phyloP scores from a whole-genome alignment of 2,329 filamentous ascomycete species.

The Hortaea werneckii region DNA sequence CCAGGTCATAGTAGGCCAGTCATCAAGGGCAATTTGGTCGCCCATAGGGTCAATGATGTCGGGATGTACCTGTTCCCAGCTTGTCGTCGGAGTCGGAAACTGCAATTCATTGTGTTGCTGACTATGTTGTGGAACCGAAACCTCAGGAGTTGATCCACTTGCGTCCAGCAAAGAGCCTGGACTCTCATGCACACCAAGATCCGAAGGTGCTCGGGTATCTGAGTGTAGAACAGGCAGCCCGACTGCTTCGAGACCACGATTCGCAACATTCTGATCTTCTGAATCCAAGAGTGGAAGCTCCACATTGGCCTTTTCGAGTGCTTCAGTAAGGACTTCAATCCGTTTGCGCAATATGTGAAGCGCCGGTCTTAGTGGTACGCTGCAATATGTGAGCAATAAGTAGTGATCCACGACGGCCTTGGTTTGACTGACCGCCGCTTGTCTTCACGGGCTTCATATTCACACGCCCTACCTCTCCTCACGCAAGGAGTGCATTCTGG shows the following conservation, averaged over 20 bases:
- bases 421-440: constrained; percentile 18
- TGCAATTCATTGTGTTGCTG: too few species aligned
- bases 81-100: too few species aligned
- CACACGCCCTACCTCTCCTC: constrained; percentile 16
- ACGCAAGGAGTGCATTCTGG: constrained; percentile 14
- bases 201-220: neutral
- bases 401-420: neutral
- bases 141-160: too few species aligned
- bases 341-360: neutral
- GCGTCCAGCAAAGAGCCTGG: too few species aligned
- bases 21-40: neutral
- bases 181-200: too few species aligned
- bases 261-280: constrained; percentile 30
- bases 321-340: neutral
- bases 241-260: constrained; percentile 18
- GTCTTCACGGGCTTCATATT: constrained; percentile 20
- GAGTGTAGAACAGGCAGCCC: neutral
- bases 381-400: neutral
- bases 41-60: neutral
- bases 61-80: too few species aligned
- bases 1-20: neutral
- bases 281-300: neutral
- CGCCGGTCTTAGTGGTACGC: neutral
- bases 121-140: too few species aligned
- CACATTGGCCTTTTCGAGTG: neutral